Conservation (phyloP, 75 land plant genomes). For the Larix kaempferi region DNA sequence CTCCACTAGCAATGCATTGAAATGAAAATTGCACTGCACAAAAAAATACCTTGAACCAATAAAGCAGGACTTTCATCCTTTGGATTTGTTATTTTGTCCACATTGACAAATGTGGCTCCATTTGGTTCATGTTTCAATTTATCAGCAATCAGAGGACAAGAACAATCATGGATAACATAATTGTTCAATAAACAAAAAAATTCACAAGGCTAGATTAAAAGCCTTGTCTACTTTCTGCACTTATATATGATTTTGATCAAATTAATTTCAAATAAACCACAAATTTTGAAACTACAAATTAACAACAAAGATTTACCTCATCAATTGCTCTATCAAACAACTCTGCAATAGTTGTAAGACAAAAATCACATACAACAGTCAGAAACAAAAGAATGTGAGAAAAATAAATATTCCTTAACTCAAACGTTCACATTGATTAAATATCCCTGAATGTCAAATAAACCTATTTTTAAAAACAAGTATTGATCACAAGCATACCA, state of each 20-base stretch:
- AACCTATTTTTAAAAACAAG: background rate
- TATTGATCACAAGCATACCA: slow-evolving; percentile 29
- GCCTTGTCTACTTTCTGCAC: too few species aligned
- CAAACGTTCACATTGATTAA: background rate
- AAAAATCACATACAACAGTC: too few species aligned
- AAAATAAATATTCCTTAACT: background rate
- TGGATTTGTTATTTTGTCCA: slow-evolving; percentile 65
- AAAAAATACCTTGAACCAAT: slow-evolving; percentile 73
- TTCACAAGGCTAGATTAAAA: background rate
- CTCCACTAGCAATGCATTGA: background rate
- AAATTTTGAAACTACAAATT: background rate
- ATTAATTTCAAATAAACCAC: slow-evolving; percentile 1
- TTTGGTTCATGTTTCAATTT: slow-evolving; percentile 48
- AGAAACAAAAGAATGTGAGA: background rate
- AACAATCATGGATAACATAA: background rate
- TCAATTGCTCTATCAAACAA: slow-evolving; percentile 90
- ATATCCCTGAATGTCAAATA: background rate
- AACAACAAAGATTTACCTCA: slow-evolving; percentile 59
- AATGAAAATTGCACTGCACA: background rate
- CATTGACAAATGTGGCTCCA: slow-evolving; percentile 88
- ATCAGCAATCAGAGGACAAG: background rate
- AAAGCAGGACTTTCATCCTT: slow-evolving; percentile 70
- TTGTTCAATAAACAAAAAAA: background rate
- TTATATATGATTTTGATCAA: background rate
- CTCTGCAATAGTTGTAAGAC: slow-evolving; percentile 84